phyloP scores from a whole-genome alignment of 2,329 filamentous ascomycete genomes.

The Neofusicoccum kwambonambiense region DNA sequence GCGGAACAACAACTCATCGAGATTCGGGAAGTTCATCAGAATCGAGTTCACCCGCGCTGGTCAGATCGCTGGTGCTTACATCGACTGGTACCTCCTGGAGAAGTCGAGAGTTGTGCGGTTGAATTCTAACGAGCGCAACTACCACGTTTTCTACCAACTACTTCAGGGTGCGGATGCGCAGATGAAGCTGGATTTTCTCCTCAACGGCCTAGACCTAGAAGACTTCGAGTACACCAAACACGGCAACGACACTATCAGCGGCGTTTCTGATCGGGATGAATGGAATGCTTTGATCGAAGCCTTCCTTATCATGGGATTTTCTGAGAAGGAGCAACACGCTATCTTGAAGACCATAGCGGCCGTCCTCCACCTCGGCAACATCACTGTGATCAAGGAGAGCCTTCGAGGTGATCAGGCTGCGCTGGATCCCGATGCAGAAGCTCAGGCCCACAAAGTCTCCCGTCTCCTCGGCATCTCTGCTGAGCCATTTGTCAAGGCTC shows the following conservation, averaged over 20 bases:
- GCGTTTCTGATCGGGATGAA: conserved; percentile 86
- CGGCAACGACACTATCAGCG: conserved; percentile 87
- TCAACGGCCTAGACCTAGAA: conserved; percentile 72
- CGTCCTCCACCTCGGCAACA: conserved; percentile 90
- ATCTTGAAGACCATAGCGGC: conserved; percentile 87
- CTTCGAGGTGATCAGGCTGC: conserved; percentile 87
- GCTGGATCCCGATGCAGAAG: conserved; percentile 70
- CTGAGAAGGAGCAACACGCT: conserved; percentile 75
- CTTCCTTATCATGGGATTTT: conserved; percentile 91
- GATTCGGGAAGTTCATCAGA: conserved; percentile 97
- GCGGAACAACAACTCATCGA: conserved; percentile 95
- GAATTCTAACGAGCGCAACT: conserved; percentile 86
- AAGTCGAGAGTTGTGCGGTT: conserved; percentile 95
- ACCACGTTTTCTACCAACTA: conserved; percentile 96
- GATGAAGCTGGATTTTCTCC: conserved; percentile 73
- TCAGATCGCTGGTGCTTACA: conserved; percentile 91
- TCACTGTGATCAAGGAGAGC: conserved; percentile 86
- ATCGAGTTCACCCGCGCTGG: conserved; percentile 90
- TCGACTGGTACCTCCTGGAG: conserved; percentile 97
- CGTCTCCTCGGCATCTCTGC: conserved; percentile 77
- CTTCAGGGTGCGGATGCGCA: conserved; percentile 75
- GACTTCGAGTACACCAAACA: conserved; percentile 90
- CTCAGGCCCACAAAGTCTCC: conserved; percentile 76
- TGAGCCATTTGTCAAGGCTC: conserved; percentile 81
- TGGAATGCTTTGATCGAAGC: conserved; percentile 90